These are phyloP conservation scores for Lachancea sp. DNA, from an alignment of 805 yeast species.

Conservation along the genomic window DNA sequence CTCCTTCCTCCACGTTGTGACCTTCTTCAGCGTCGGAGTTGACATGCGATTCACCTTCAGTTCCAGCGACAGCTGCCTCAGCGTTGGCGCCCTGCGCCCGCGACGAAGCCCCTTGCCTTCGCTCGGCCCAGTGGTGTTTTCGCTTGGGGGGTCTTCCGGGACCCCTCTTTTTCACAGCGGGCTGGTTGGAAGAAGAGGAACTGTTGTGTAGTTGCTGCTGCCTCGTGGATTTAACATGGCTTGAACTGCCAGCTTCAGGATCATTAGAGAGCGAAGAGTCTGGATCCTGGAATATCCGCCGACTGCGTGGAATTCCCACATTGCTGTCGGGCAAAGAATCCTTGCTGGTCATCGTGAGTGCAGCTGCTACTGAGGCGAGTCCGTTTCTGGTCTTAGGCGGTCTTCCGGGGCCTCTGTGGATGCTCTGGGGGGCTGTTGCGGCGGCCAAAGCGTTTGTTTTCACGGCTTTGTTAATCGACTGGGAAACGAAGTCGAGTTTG, in stretches of 20 bases:
- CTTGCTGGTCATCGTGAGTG: constrained; percentile 13
- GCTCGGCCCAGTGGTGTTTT: constrained; percentile 10
- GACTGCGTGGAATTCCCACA: constrained; percentile 28
- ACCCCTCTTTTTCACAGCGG: constrained; percentile 23
- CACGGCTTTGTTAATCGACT: constrained; percentile 9
- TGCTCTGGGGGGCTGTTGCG: constrained; percentile 7
- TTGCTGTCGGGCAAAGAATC: constrained; percentile 25
- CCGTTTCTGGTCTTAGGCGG: constrained; percentile 17
- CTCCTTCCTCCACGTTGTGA: constrained; percentile 8
- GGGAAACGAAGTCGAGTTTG: constrained; percentile 7
- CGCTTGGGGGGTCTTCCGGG: constrained; percentile 32
- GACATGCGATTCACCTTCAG: neutral
- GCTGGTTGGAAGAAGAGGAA: constrained; percentile 2
- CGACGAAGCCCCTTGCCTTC: constrained; percentile 2
- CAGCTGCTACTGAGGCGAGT: constrained; percentile 4
- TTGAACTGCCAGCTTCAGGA: constrained; percentile 1
- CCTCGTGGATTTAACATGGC: neutral
- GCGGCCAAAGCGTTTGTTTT: constrained; percentile 5
- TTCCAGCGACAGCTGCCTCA: neutral
- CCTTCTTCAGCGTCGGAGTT: neutral
- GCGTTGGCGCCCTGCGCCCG: constrained; percentile 2
- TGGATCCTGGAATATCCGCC: constrained; percentile 30
- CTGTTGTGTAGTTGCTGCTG: neutral
- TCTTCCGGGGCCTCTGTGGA: constrained; percentile 32
- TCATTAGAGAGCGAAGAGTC: constrained; percentile 2